Evolutionary conservation across 768 basidiomycete species (phyloP).

Genomic region (Leccinellum albellum): DNA sequence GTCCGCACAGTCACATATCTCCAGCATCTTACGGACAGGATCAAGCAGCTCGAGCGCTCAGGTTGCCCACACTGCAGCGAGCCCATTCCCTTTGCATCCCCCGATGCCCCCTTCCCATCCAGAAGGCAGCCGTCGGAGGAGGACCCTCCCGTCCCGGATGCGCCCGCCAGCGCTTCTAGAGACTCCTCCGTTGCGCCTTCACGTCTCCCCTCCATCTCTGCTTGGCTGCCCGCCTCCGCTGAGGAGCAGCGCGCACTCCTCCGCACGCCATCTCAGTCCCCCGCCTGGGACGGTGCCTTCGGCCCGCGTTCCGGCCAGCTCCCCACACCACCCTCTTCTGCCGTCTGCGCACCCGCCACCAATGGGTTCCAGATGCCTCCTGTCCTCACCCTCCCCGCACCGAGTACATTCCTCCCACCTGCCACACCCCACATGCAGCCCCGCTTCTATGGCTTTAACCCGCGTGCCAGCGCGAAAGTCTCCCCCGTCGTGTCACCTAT

Average conservation of each 20-base stretch:
- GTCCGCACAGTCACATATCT: conserved; percentile 78
- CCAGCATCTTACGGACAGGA: conserved; percentile 60
- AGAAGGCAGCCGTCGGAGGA: not conserved
- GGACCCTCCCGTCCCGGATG: not conserved
- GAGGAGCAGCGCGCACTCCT: conserved; percentile 29
- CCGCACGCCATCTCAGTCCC: conserved; percentile 34
- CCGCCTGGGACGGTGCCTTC: conserved; percentile 29
- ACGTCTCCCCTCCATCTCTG: conserved; percentile 63
- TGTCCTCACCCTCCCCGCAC: conserved; percentile 37
- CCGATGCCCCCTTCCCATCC: not conserved
- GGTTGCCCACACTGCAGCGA: conserved; percentile 23
- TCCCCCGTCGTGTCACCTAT: conserved; percentile 26
- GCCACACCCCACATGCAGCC: conserved; percentile 14
- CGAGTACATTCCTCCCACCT: conserved; percentile 19
- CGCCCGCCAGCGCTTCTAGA: not conserved
- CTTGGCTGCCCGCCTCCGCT: conserved; percentile 49
- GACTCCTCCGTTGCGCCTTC: conserved; percentile 15
- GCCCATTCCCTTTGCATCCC: conserved; percentile 11
- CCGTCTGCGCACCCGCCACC: conserved; percentile 43
- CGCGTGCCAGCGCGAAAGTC: conserved; percentile 13
- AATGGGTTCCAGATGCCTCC: conserved; percentile 35
- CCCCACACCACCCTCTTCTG: conserved; percentile 57
- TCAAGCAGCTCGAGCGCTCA: conserved; percentile 40
- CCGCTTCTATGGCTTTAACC: conserved; percentile 20
- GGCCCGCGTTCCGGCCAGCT: conserved; percentile 30